Evolutionary conservation across 305 asterid genomes (phyloP).

Genomic region (Fraxinus albicans): DNA sequence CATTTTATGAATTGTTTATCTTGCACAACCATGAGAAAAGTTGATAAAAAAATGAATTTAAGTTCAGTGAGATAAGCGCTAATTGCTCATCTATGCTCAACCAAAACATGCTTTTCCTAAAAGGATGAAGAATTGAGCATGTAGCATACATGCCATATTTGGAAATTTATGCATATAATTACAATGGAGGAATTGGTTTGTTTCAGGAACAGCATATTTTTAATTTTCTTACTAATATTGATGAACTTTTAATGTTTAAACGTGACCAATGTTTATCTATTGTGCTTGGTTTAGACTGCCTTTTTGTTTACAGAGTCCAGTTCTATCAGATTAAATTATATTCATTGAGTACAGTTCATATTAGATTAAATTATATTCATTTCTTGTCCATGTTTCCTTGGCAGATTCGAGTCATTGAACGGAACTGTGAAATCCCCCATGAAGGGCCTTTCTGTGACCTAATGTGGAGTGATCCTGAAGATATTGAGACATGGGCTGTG

Average conservation of each 20-base stretch:
- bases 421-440: conserved; percentile 98
- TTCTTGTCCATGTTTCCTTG: conserved; percentile 15
- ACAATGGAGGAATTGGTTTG: background rate
- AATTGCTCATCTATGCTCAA: background rate
- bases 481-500: conserved; percentile 99
- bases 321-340: conserved; percentile 7
- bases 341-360: background rate
- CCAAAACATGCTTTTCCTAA: background rate
- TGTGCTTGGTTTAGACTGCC: background rate
- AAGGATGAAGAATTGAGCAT: conserved; percentile 15
- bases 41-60: background rate
- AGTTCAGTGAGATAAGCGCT: background rate
- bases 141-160: background rate
- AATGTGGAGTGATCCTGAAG: conserved; percentile 99
- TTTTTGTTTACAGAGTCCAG: background rate
- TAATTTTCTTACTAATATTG: conserved; percentile 1
- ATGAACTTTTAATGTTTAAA: background rate
- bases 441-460: conserved; percentile 99
- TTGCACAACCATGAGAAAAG: background rate
- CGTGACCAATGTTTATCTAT: background rate
- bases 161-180: background rate
- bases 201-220: background rate
- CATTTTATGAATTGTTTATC: background rate
- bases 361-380: conserved; percentile 4
- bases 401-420: conserved; percentile 90